These are phyloP conservation scores for Leucosporidium scottii DNA, from an alignment of 768 basidiomycete genomes.

Conservation along the genomic window DNA sequence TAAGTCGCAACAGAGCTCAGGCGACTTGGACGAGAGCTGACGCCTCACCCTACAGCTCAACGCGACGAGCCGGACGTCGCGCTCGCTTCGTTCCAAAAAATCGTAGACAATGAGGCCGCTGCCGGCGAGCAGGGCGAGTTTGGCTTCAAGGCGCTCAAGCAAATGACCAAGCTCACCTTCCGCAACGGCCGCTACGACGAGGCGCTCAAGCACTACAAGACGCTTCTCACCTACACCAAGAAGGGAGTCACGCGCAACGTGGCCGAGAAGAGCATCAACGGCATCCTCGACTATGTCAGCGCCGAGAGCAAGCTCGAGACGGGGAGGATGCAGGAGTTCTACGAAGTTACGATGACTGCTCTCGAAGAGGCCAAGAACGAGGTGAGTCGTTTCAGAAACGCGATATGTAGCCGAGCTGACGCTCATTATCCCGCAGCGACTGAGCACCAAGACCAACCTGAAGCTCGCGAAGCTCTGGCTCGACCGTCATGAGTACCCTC, in stretches of 20 bases:
- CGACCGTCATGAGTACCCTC: conserved; percentile 80
- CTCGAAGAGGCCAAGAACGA: conserved; percentile 94
- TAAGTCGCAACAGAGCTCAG: conserved; percentile 39
- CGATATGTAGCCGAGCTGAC: neutral
- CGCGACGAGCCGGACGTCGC: conserved; percentile 81
- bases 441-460: conserved; percentile 90
- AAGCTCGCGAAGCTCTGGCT: conserved; percentile 97
- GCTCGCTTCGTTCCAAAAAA: conserved; percentile 75
- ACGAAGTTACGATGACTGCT: conserved; percentile 83
- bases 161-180: conserved; percentile 89
- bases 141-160: conserved; percentile 97
- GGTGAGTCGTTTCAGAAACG: conserved; percentile 47
- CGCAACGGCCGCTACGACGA: conserved; percentile 66
- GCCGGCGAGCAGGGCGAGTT: conserved; percentile 79
- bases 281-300: conserved; percentile 86
- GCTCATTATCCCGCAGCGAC: conserved; percentile 51
- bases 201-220: conserved; percentile 75
- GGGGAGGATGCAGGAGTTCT: conserved; percentile 86
- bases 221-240: conserved; percentile 87
- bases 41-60: conserved; percentile 1
- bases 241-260: conserved; percentile 91
- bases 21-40: conserved; percentile 55
- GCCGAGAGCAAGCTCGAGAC: conserved; percentile 48
- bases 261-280: conserved; percentile 97
- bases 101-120: conserved; percentile 84